Evolutionary conservation across 116 monocot species (phyloP), one percentile per base, ranked within the genome.

Genomic region (Cymodocea nodosa): DNA sequence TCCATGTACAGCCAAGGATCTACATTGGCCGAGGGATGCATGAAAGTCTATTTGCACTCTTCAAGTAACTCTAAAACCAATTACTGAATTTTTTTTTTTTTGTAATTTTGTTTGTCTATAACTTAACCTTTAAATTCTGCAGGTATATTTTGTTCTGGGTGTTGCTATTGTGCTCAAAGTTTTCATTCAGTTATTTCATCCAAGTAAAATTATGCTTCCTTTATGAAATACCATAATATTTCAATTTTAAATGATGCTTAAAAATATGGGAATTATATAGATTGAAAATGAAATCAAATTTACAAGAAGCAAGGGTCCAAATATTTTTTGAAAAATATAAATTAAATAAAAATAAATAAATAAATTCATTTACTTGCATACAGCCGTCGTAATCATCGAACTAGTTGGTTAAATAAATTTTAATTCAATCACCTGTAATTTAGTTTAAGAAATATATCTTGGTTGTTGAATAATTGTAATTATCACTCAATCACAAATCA

Each of bases 1-100:
- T 13, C 30, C 19, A 63, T 53, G 7, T 40, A 30, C 82, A 98
- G 98, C 89, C 92, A 76, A 84, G 98, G 71, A 84, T 92, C 79
- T 98, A 98, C 74, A 75, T 98, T 70, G 98, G 89, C 66, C 72
- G 98, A 56, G 98, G 98, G 50, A 98, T 98, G 98, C 98, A 98
- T 81, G 98, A 92, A 74, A 98, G 86, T 64, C 92, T 89, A 67
- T 84, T 88, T 75, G 68, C 86, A 24, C 92, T 98, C 74, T 75
- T 92, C 74, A 92, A 89, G 92, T 98, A 78, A 82, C 89, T 80
- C 25, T 12, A 22, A 66, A 18, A 19, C 65, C 59, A 23, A 15
- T 49, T 40, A 24, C 55, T 22, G 37, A 18, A 69, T 52, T 44
- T 12, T 3, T 51, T 14, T 20, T 15, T 24, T 49, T 24, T 50